Evolutionary conservation across 208 protist genomes (phyloP).

Genomic region (Acanthamoeba triangularis): DNA sequence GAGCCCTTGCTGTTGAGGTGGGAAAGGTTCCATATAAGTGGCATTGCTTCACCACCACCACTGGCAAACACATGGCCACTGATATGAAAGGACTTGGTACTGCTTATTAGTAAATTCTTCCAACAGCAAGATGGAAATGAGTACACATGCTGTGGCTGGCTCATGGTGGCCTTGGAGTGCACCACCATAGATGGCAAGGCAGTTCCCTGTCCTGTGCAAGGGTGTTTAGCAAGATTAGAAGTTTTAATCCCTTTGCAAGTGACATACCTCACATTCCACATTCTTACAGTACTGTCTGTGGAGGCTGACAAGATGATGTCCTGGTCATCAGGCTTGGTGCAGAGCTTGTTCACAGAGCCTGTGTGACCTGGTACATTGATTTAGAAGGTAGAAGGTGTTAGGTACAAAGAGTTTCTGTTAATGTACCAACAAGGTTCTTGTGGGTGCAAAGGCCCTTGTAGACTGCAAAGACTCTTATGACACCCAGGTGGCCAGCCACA

Average conservation of each 20-base stretch:
- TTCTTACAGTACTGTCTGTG: background rate
- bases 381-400: background rate
- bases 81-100: background rate
- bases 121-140: too few relatives aligned
- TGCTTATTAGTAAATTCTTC: too few relatives aligned
- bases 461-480: background rate
- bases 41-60: background rate
- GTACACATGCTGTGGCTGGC: background rate
- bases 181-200: background rate
- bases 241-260: background rate
- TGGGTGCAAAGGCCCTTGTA: background rate
- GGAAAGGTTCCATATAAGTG: background rate
- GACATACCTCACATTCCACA: background rate
- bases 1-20: background rate
- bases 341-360: background rate
- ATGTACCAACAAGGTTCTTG: background rate
- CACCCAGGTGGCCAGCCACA: background rate
- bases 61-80: background rate
- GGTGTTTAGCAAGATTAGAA: too few relatives aligned
- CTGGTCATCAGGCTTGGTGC: background rate
- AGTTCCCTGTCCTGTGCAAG: background rate
- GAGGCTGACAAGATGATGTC: background rate
- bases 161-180: background rate
- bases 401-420: too few relatives aligned
- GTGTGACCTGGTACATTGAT: conserved; percentile 93